Evolutionary conservation across 176 grass and related monocot species (phyloP), one percentile per base, ranked within the genome.

Genomic region (Eragrostis curvula): DNA sequence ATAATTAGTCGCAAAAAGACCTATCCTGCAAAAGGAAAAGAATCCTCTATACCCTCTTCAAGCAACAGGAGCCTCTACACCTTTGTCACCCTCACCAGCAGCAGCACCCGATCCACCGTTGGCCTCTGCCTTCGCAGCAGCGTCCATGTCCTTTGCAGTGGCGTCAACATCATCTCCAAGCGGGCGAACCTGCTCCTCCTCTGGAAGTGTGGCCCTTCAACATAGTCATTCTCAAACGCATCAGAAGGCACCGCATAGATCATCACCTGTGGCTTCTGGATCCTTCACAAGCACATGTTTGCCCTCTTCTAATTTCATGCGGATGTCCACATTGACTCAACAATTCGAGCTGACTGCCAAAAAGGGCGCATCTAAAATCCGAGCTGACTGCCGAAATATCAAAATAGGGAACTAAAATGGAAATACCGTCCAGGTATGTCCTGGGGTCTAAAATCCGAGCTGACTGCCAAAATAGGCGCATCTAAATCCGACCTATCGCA

Each of bases 211-310:
- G 93, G 93, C 88, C 92, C 93, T 48, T 96, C 93, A 81, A 96
- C 93, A 69, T 96, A 96, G 56, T 96, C 93, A 13, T 96, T 96
- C 88, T 96, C 93, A 81, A 96, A 96, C 1, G 90, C 93, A 82
- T 96, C 93, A 7, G 83, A 78, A 44, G 93, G 85, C 48, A 96
- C 93, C 79, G 84, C 90, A 17, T 96, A 96, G 67, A 96, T 90
- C 79, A 90, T 90, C 36, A 96, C 59, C 68, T 96, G 93, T 28
- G 90, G 93, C 85, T 92, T 96, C 0, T 8, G 93, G 93, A 63
- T 96, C 93, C 41, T 96, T 96, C 15, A 96, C 90, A 41, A 96
- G 86, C 79, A 96, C 93, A 70, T 96, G 92, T 76, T 96, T 96
- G 21, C 93, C 93, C 87, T 96, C 93, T 6, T 81, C 82, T 67